These are phyloP conservation scores for Biscutella laevigata DNA, from an alignment of 441 rosid species.

Conservation along the genomic window DNA sequence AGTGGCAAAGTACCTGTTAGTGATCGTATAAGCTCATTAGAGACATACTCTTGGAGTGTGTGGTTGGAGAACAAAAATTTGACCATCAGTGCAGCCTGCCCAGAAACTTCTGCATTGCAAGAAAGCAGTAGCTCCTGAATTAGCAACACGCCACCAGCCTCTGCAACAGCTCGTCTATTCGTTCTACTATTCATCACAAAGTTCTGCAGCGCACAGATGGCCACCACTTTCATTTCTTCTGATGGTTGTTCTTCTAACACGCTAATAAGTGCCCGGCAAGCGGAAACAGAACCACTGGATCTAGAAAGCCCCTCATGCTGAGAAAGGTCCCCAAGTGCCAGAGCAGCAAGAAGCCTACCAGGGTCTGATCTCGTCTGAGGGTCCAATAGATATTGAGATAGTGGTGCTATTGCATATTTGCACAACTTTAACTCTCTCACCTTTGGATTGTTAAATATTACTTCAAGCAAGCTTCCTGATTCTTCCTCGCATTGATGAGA, in stretches of 20 bases:
- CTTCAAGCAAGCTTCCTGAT: slow-evolving; percentile 90
- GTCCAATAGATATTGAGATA: slow-evolving; percentile 91
- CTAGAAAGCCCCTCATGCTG: slow-evolving; percentile 95
- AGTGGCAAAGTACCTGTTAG: slow-evolving; percentile 58
- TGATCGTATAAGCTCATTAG: slow-evolving; percentile 93
- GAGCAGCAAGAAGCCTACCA: slow-evolving; percentile 81
- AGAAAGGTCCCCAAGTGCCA: slow-evolving; percentile 97
- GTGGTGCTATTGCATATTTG: slow-evolving; percentile 82
- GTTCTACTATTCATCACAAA: slow-evolving; percentile 95
- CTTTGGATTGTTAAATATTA: slow-evolving; percentile 81
- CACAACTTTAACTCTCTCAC: slow-evolving; percentile 87
- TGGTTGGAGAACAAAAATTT: slow-evolving; percentile 94
- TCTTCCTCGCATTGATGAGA: slow-evolving; percentile 95
- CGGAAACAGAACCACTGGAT: slow-evolving; percentile 84
- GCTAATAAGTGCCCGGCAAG: slow-evolving; percentile 90
- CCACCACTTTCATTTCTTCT: slow-evolving; percentile 99
- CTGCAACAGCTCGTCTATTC: slow-evolving; percentile 97
- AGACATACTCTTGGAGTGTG: slow-evolving; percentile 97
- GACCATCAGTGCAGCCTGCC: slow-evolving; percentile 92
- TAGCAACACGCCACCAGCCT: slow-evolving; percentile 98
- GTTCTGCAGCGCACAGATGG: slow-evolving; percentile 94
- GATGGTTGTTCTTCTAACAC: slow-evolving; percentile 98
- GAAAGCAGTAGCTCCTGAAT: slow-evolving; percentile 88
- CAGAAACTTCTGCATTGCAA: slow-evolving; percentile 86
- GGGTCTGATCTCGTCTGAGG: slow-evolving; percentile 96